phyloP scores from a whole-genome alignment of 768 basidiomycete genomes.

The Amyloporia xantha region DNA sequence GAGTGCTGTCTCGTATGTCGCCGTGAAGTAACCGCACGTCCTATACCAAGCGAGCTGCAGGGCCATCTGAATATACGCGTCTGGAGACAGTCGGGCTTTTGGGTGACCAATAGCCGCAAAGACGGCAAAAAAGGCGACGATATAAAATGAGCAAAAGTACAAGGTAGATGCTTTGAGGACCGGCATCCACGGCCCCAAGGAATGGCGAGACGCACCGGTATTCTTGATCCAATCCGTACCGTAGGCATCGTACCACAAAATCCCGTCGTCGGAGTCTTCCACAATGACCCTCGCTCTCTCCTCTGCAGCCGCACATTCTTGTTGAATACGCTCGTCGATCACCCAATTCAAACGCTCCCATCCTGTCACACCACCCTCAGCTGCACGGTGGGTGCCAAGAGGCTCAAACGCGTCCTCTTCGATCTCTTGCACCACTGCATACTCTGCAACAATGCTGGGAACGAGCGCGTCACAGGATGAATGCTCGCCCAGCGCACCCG shows the following conservation, averaged over 20 bases:
- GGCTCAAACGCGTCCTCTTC: conserved; percentile 38
- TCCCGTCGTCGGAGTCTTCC: conserved; percentile 75
- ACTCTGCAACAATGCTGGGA: conserved; percentile 82
- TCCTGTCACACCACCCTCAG: conserved; percentile 14
- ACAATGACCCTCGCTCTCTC: conserved; percentile 51
- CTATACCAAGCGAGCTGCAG: conserved; percentile 89
- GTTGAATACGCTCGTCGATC: conserved; percentile 48
- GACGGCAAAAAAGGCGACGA: background rate
- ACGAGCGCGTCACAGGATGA: conserved; percentile 86
- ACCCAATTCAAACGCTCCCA: conserved; percentile 76
- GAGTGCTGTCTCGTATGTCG: conserved; percentile 89
- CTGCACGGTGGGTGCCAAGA: conserved; percentile 10
- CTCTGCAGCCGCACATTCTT: conserved; percentile 54
- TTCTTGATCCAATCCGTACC: conserved; percentile 85
- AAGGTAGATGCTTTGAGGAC: background rate
- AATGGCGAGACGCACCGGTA: conserved; percentile 60
- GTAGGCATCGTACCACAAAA: conserved; percentile 76
- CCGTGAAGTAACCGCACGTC: conserved; percentile 68
- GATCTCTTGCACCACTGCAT: conserved; percentile 65
- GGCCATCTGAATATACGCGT: conserved; percentile 87
- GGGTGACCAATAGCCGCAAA: too few species aligned
- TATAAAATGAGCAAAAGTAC: background rate
- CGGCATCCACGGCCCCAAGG: too few species aligned
- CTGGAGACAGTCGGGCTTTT: conserved; percentile 54
- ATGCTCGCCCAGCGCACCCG: conserved; percentile 87